Base-by-base conservation (phyloP, 2,329 filamentous ascomycete genomes). In the Camptophora hylomeconis region DNA sequence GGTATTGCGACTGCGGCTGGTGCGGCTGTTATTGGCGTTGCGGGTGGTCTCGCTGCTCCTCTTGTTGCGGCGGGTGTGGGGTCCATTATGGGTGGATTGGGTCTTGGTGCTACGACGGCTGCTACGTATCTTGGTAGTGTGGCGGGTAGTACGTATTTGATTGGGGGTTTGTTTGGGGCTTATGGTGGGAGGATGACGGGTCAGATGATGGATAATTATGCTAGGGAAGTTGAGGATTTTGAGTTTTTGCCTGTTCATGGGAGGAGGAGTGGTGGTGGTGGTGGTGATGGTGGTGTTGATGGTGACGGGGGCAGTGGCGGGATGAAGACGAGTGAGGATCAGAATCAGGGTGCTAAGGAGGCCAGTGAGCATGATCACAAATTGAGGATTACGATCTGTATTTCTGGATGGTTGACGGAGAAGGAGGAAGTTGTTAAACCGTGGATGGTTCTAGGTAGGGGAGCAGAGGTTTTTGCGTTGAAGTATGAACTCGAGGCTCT, bases 111-210 rank as follows among this genome's bases (percentile, higher is more conserved):
- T 1, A 75, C 75, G 2, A 74, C 76, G 13, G 78, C 82, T 7
- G 82, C 84, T 12, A 74, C 74, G 1, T 72, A 93, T 30, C 60
- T 95, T 1, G 87, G 86, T 7, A 68, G 75, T 11, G 65, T 94
- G 46, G 79, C 83, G 2, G 76, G 86, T 20, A 89, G 79, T 37
- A 72, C 76, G 4, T 69, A 89, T 10, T 62, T 84, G 22, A 77
- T 93, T 17, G 87, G 86, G 10, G 73, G 79, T 20, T 60, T 95
- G 20, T 94, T 95, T 47, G 89, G 89, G 6, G 81, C 89, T n/a
- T 93, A 92, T 48, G 80, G 80, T 23, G 75, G 77, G 2, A 72
- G 76, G 19, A 86, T 92, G 65, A 80, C 80, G 0, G 73, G 75
- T 29, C 77, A 84, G 50, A 82, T 86, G 65, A 80, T 94, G 65